Conservation (phyloP, 495 filamentous ascomycete species). For the Neurospora sp. region DNA sequence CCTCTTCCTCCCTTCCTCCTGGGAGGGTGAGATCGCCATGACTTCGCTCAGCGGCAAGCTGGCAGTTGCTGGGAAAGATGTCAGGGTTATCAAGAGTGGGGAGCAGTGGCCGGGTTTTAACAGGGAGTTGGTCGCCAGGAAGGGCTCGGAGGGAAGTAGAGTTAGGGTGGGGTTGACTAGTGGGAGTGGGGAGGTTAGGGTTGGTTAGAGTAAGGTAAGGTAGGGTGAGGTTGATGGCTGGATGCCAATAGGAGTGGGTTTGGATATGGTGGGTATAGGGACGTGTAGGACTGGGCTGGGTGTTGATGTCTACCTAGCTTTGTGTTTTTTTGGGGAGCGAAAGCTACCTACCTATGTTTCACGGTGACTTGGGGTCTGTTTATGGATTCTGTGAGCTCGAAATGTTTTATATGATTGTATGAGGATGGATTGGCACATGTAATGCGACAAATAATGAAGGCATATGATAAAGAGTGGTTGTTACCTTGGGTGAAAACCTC, state of each 20-base stretch:
- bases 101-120: constrained; percentile 21
- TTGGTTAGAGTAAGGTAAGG: constrained; percentile 14
- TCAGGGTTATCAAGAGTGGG: constrained; percentile 19
- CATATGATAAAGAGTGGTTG: too few relatives aligned
- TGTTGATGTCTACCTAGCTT: not conserved
- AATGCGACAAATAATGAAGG: not conserved
- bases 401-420: too few relatives aligned
- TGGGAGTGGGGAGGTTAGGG: constrained; percentile 21
- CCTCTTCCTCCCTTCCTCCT: constrained; percentile 26
- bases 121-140: constrained; percentile 23
- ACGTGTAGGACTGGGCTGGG: not conserved
- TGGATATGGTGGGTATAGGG: not conserved
- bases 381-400: too few relatives aligned
- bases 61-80: constrained; percentile 20
- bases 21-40: constrained; percentile 30
- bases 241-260: not conserved
- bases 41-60: constrained; percentile 21
- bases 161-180: constrained; percentile 13
- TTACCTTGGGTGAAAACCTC: not conserved
- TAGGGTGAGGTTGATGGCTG: not conserved
- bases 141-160: constrained; percentile 24
- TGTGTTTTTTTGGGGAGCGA: too few relatives aligned
- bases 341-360: too few relatives aligned
- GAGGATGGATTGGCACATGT: too few relatives aligned
- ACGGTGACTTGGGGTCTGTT: too few relatives aligned